A percentile compares a stretch with the other conserved stretches of the same genome.
phyloP scores from a whole-genome alignment of 768 basidiomycete genomes.

The Suillus spraguei region DNA sequence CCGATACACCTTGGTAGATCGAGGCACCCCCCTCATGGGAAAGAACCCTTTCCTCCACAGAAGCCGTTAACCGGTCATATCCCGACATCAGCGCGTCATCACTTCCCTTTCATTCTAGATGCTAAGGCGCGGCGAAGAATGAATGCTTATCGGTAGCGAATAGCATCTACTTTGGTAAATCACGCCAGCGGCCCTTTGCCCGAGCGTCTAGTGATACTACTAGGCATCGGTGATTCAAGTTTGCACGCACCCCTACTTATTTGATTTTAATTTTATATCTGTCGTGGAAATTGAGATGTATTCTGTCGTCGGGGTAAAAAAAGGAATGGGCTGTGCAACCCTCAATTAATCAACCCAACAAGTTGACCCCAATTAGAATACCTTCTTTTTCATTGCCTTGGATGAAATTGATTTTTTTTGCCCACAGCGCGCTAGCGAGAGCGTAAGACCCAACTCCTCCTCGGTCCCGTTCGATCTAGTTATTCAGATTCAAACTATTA shows the following conservation, averaged over 20 bases:
- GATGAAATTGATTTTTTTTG: not conserved
- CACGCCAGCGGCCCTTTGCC: not conserved
- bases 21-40: slow-evolving; percentile 32
- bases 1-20: slow-evolving; percentile 2
- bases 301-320: slow-evolving; percentile 7
- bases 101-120: not conserved
- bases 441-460: slow-evolving; percentile 8
- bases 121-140: slow-evolving; percentile 21
- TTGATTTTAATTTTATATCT: not conserved
- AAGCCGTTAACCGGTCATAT: slow-evolving; percentile 33
- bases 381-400: slow-evolving; percentile 13
- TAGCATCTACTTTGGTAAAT: slow-evolving; percentile 15
- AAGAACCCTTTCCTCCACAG: slow-evolving; percentile 2
- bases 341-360: slow-evolving; percentile 15
- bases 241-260: not conserved
- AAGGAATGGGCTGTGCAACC: slow-evolving; percentile 12
- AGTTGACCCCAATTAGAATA: slow-evolving; percentile 12
- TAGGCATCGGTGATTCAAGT: too few relatives aligned
- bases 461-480: slow-evolving; percentile 17
- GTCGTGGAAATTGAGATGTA: not conserved
- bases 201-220: too few relatives aligned
- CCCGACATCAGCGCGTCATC: slow-evolving; percentile 11
- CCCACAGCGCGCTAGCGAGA: not conserved
- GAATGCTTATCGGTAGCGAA: slow-evolving; percentile 40
- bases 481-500: not conserved